A percentile compares a stretch with the other conserved stretches of the same genome.
Evolutionary conservation across 1,139 yeast species (phyloP).

Genomic region (Waltiozyma sp.): DNA sequence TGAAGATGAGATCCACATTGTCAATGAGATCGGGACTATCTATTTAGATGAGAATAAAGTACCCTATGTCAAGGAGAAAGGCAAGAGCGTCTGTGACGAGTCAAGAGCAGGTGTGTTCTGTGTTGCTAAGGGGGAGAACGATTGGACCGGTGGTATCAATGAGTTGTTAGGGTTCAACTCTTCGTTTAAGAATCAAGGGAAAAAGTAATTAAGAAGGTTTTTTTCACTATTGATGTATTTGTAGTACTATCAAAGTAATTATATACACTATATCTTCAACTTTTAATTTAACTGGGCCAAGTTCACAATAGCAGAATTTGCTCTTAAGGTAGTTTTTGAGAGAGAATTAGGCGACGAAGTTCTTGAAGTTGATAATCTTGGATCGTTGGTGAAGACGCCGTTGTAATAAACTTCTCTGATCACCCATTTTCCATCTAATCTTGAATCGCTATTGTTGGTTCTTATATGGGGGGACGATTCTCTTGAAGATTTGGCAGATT

Average conservation of each 20-base stretch:
- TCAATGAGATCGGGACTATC: constrained; percentile 47
- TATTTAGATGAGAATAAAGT: constrained; percentile 34
- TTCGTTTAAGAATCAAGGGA: constrained; percentile 41
- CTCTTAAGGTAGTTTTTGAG: no score
- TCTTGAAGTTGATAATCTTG: neutral
- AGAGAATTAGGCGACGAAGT: neutral
- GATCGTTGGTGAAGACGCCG: neutral
- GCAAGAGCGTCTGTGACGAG: constrained; percentile 3
- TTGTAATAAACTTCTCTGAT: neutral
- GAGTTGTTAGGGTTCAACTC: constrained; percentile 83
- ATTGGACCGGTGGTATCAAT: constrained; percentile 86
- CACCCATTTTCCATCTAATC: neutral
- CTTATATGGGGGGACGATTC: no score
- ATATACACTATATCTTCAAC: no score
- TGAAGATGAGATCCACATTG: constrained; percentile 73
- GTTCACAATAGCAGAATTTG: no score
- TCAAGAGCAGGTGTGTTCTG: constrained; percentile 73
- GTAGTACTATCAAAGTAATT: no score
- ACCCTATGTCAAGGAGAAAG: constrained; percentile 20
- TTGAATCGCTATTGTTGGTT: no score
- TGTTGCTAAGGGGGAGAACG: constrained; percentile 69
- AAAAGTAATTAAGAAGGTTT: neutral
- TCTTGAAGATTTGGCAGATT: neutral
- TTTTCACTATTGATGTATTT: no score
- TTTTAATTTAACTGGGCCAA: no score